Conservation (phyloP, 805 yeast species). For the Yarrowia phangngaensis region DNA sequence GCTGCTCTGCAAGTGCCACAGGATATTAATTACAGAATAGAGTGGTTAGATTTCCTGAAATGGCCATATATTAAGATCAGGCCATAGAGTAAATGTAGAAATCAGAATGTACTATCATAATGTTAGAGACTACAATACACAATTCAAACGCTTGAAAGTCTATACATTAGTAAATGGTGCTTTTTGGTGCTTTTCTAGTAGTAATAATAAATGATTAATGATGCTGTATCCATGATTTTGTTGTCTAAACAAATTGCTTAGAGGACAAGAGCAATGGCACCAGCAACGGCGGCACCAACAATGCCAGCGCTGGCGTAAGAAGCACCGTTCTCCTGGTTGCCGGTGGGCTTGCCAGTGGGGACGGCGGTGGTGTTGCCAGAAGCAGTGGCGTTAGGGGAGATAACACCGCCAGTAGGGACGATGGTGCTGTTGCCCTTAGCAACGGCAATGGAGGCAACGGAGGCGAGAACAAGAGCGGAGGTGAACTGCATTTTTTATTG, state of each 20-base stretch:
- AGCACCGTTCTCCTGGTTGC: slow-evolving; percentile 36
- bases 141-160: slow-evolving; percentile 2
- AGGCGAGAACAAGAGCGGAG: slow-evolving; percentile 33
- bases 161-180: slow-evolving; percentile 26
- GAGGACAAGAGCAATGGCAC: slow-evolving; percentile 42
- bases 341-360: slow-evolving; percentile 33
- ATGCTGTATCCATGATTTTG: slow-evolving; percentile 2
- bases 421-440: slow-evolving; percentile 30
- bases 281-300: slow-evolving; percentile 43
- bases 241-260: slow-evolving; percentile 30
- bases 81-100: too few relatives aligned
- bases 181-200: slow-evolving; percentile 21
- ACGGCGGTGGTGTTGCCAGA: slow-evolving; percentile 30
- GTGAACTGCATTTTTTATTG: slow-evolving; percentile 37
- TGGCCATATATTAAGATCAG: too few relatives aligned
- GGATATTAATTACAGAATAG: too few relatives aligned
- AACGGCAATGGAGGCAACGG: slow-evolving; percentile 35
- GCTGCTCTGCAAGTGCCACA: too few relatives aligned
- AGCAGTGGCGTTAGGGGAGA: slow-evolving; percentile 31
- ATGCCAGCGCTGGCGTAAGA: slow-evolving; percentile 40
- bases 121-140: background rate
- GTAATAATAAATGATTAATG: slow-evolving; percentile 24
- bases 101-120: too few relatives aligned
- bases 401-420: slow-evolving; percentile 26
- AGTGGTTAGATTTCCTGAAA: too few relatives aligned